Evolutionary conservation across 2,329 filamentous ascomycete genomes (phyloP).

Genomic region (Penicillium sp.): DNA sequence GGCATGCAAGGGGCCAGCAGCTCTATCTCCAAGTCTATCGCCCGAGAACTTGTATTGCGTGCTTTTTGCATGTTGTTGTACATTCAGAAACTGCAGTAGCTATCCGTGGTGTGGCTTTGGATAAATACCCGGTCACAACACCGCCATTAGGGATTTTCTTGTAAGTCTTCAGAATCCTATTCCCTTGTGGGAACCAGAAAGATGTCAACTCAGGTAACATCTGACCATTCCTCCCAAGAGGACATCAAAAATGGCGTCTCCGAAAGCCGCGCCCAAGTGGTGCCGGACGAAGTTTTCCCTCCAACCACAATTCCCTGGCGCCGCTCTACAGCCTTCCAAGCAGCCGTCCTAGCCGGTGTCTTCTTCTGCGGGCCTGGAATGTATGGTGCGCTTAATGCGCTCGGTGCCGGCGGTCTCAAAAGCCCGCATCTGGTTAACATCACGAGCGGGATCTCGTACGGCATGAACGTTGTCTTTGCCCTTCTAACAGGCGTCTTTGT

Average conservation of each 20-base stretch:
- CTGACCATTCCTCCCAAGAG: neutral
- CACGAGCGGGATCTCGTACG: neutral
- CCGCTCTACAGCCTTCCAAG: conserved; percentile 1
- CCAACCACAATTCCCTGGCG: neutral
- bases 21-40: neutral
- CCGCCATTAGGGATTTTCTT: too few species aligned
- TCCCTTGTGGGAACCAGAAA: too few species aligned
- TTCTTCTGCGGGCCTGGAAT: conserved; percentile 1
- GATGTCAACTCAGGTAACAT: neutral
- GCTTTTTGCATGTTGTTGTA: neutral
- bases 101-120: neutral
- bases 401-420: neutral
- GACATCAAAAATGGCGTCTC: neutral
- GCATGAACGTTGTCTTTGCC: neutral
- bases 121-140: neutral
- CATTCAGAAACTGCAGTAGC: too few species aligned
- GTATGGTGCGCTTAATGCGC: conserved; percentile 1
- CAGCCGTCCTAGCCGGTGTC: neutral
- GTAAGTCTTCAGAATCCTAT: too few species aligned
- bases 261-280: neutral
- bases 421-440: neutral
- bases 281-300: neutral
- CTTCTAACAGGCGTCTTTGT: neutral
- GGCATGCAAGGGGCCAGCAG: neutral
- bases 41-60: neutral